Evolutionary conservation across 1,284 basidiomycete genomes (phyloP).

Genomic region (Salmacisia buchloeana): DNA sequence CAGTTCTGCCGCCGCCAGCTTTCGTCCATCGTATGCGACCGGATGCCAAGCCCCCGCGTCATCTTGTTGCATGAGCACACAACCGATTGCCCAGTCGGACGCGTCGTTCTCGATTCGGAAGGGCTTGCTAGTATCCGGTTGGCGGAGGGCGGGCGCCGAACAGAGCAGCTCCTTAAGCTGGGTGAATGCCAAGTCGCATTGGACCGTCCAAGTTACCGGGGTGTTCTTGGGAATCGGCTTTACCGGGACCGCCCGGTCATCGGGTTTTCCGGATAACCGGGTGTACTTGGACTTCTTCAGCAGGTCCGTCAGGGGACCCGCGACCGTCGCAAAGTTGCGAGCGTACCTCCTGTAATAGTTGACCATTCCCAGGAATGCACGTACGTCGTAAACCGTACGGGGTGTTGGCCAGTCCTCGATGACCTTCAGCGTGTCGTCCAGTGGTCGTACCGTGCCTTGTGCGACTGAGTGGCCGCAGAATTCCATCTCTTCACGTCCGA

Average conservation of each 20-base stretch:
- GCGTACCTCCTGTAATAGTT: conserved; percentile 8
- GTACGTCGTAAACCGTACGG: conserved; percentile 23
- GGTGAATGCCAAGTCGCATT: background rate
- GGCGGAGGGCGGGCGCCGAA: background rate
- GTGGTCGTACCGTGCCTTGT: background rate
- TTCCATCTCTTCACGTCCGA: background rate
- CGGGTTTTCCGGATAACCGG: background rate
- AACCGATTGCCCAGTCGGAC: conserved; percentile 4
- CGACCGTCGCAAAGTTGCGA: background rate
- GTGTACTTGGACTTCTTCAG: background rate
- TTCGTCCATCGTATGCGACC: background rate
- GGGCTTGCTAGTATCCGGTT: background rate
- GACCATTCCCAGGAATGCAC: background rate
- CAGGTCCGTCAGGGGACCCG: background rate
- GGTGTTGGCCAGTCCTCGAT: conserved; percentile 53
- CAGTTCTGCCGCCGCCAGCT: background rate
- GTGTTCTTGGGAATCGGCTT: background rate
- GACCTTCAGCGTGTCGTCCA: conserved; percentile 49
- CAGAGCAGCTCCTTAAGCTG: background rate
- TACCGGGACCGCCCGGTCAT: background rate
- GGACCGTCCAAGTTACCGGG: background rate
- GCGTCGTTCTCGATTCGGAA: conserved; percentile 6
- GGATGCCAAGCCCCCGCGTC: background rate
- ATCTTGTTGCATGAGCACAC: background rate
- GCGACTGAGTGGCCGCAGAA: conserved; percentile 9